Base-by-base conservation (phyloP, 2,329 filamentous ascomycete genomes). In the Fusarium fujikuroi region DNA sequence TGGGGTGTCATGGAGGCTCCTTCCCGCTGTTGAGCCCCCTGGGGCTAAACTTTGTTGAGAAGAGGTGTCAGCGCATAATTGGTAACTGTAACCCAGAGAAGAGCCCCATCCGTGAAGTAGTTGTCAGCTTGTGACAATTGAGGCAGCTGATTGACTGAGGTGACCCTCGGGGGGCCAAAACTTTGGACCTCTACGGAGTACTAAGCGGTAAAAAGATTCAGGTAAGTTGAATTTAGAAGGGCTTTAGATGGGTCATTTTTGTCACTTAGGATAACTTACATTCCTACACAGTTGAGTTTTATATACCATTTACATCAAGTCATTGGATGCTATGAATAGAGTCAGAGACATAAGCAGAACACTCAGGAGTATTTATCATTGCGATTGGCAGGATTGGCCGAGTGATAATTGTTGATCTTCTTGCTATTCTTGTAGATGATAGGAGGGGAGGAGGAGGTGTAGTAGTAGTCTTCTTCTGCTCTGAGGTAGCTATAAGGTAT, bases 61-160 rank as follows among this genome's bases (percentile, higher is more conserved):
- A 50, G 30, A 23, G 15, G 16, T 34, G 47, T 32, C 28, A n/a
- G 46, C 28, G 21, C 28, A 49, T 49, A n/a, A n/a, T n/a, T 49
- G 28, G 28, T 28, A 36, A 8, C 15, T 36, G 15, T 32, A 32
- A 12, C 46, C 46, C 11, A n/a, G 44, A 30, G 28, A 44, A 44
- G n/a, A 50, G 43, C 40, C 40, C n/a, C 25, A 54, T 63, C 11
- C 21, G 34, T 34, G 16, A 34, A n/a, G n/a, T 18, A 39, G 23
- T 36, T 44, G 53, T 60, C 42, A 69, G 69, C 69, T 59, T 64
- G 40, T 65, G 50, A 59, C 21, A 34, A 5, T 63, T 37, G 37
- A 44, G 63, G 15, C 66, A 53, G 28, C 39, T 42, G n/a, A 23
- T n/a, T 50, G 47, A 34, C 23, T 25, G 23, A 23, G n/a, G 23